Conservation (phyloP, 306 rosid species). For the Quercus berberidifolia region DNA sequence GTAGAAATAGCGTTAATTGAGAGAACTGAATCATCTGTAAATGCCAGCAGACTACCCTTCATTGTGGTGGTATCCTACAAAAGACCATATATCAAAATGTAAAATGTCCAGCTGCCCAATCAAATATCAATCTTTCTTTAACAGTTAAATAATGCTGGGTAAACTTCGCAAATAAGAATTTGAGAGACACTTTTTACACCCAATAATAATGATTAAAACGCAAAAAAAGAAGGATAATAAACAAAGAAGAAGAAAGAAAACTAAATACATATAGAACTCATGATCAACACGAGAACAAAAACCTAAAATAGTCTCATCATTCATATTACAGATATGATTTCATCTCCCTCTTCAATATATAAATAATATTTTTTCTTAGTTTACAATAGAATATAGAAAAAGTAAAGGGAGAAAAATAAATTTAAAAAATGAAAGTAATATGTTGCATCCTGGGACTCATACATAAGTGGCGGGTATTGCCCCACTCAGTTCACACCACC, state of each 20-base stretch:
- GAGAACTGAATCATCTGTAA: slow-evolving; percentile 61
- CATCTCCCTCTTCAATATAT: too few species aligned
- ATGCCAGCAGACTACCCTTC: slow-evolving; percentile 43
- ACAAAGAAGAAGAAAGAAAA: not conserved
- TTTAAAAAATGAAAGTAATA: not conserved
- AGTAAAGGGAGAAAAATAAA: not conserved
- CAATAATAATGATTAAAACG: not conserved
- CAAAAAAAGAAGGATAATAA: not conserved
- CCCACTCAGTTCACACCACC: not conserved
- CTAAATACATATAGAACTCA: not conserved
- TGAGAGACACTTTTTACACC: not conserved
- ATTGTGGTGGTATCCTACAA: slow-evolving; percentile 42
- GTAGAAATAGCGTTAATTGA: slow-evolving; percentile 39
- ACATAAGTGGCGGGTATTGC: not conserved
- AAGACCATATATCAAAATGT: not conserved
- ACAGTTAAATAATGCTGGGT: not conserved
- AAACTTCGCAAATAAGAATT: not conserved
- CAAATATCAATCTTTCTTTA: not conserved
- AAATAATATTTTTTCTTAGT: not conserved
- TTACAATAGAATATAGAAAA: not conserved
- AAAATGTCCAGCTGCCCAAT: not conserved
- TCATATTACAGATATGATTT: too few species aligned
- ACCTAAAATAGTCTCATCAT: not conserved
- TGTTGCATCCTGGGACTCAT: not conserved
- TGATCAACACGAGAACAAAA: not conserved